phyloP scores from a whole-genome alignment of 2,329 filamentous ascomycete species.

The Pseudocercospora crystallina region DNA sequence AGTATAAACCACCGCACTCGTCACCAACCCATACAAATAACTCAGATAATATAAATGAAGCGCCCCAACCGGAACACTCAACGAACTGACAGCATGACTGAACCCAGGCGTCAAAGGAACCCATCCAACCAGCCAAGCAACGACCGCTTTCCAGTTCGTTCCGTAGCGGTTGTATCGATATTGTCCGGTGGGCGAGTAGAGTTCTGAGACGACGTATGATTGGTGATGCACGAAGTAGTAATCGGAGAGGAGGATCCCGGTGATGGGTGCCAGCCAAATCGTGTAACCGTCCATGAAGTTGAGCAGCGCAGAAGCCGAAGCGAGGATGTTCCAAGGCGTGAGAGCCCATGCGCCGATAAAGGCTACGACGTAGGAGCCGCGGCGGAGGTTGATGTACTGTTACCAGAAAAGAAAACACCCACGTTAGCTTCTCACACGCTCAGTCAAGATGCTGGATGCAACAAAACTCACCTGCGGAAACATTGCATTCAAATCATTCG shows the following conservation, averaged over 20 bases:
- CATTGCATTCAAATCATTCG: constrained; percentile 25
- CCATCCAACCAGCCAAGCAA: constrained; percentile 24
- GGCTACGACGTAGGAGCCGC: constrained; percentile 43
- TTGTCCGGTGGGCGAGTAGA: constrained; percentile 27
- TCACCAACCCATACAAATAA: constrained; percentile 23
- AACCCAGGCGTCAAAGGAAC: constrained; percentile 26
- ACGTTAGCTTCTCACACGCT: background rate
- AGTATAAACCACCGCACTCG: constrained; percentile 11
- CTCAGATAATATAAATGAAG: constrained; percentile 24
- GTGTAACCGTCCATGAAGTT: constrained; percentile 45
- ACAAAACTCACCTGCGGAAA: constrained; percentile 15
- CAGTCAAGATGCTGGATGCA: background rate
- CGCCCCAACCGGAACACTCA: constrained; percentile 10
- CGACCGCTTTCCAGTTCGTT: constrained; percentile 27
- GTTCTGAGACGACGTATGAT: constrained; percentile 23
- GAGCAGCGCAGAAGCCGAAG: constrained; percentile 40
- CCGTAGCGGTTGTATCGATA: constrained; percentile 29
- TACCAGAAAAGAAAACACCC: constrained; percentile 34
- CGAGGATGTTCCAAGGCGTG: constrained; percentile 47
- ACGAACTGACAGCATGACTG: constrained; percentile 17
- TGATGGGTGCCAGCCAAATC: constrained; percentile 46
- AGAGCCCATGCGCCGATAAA: constrained; percentile 37
- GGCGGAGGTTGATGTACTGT: constrained; percentile 38
- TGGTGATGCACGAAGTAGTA: constrained; percentile 31
- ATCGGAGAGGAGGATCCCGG: constrained; percentile 41